phyloP scores from a whole-genome alignment of 2,329 filamentous ascomycete genomes.

The Phialocephala subalpina region DNA sequence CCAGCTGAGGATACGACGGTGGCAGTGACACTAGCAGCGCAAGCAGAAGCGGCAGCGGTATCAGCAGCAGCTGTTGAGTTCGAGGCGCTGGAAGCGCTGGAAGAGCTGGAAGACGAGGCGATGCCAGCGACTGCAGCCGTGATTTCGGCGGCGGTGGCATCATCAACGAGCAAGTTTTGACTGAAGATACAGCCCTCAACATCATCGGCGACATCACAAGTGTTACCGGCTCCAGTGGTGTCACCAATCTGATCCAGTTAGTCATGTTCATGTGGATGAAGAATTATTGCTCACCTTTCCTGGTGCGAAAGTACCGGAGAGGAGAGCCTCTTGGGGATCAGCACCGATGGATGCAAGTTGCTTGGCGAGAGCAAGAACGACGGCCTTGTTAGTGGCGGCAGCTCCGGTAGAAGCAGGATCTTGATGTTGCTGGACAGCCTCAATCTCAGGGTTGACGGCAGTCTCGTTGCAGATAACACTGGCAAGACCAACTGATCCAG shows the following conservation, averaged over 20 bases:
- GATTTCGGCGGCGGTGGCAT: constrained; percentile 61
- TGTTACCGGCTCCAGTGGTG: constrained; percentile 56
- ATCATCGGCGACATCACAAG: constrained; percentile 57
- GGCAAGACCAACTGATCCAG: constrained; percentile 61
- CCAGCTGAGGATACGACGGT: not conserved
- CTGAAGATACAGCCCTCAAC: constrained; percentile 62
- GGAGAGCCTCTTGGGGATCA: constrained; percentile 66
- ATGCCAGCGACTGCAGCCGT: constrained; percentile 53
- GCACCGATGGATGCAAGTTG: constrained; percentile 69
- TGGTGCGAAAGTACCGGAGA: constrained; percentile 68
- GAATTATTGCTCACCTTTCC: constrained; percentile 55
- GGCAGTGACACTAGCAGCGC: constrained; percentile 19
- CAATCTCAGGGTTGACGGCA: constrained; percentile 72
- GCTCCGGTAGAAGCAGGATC: constrained; percentile 69
- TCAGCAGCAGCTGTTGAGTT: not conserved
- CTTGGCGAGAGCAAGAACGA: constrained; percentile 64
- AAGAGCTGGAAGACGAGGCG: constrained; percentile 29
- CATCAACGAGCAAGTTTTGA: constrained; percentile 59
- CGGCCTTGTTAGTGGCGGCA: constrained; percentile 64
- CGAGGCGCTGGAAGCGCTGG: not conserved
- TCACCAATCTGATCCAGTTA: constrained; percentile 44
- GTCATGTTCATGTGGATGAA: constrained; percentile 23
- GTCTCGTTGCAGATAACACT: constrained; percentile 64
- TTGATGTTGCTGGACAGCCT: constrained; percentile 70
- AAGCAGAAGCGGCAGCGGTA: constrained; percentile 11